Conservation (phyloP, 441 rosid genomes). For the Theobroma grandiflorum region DNA sequence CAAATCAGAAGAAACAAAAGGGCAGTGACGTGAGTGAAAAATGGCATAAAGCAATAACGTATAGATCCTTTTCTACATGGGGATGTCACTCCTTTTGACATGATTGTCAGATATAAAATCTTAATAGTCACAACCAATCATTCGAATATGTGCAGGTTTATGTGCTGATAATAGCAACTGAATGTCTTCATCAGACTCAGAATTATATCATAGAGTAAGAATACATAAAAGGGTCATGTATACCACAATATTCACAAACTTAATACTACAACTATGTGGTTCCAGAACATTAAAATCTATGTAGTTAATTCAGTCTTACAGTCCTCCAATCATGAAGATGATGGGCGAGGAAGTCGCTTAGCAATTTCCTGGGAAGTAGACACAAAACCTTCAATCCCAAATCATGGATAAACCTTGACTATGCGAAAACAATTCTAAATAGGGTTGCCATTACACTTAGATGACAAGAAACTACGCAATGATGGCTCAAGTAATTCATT, state of each 20-base stretch:
- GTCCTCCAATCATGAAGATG: conserved; percentile 55
- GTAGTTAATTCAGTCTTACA: conserved; percentile 11
- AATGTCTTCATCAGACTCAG: conserved; percentile 16
- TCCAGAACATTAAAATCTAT: conserved; percentile 24
- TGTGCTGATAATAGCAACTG: neutral
- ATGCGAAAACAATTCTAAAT: neutral
- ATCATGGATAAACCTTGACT: neutral
- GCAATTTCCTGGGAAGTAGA: conserved; percentile 78
- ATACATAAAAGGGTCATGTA: conserved; percentile 11
- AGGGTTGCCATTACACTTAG: neutral
- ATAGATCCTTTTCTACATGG: neutral
- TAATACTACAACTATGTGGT: conserved; percentile 21
- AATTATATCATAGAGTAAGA: conserved; percentile 17
- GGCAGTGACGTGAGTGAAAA: neutral
- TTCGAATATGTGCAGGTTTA: neutral
- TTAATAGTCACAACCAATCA: neutral
- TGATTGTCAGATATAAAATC: neutral
- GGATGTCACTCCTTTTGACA: neutral
- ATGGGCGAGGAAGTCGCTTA: conserved; percentile 80
- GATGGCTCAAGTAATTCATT: neutral
- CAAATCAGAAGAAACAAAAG: neutral
- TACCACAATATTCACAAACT: conserved; percentile 36
- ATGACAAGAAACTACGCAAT: neutral
- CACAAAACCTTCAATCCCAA: conserved; percentile 21
- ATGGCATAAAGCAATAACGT: neutral